A percentile compares a stretch with the other conserved stretches of the same genome.
Conservation (phyloP, 805 yeast genomes). For the Pichia thaimueangensis region DNA sequence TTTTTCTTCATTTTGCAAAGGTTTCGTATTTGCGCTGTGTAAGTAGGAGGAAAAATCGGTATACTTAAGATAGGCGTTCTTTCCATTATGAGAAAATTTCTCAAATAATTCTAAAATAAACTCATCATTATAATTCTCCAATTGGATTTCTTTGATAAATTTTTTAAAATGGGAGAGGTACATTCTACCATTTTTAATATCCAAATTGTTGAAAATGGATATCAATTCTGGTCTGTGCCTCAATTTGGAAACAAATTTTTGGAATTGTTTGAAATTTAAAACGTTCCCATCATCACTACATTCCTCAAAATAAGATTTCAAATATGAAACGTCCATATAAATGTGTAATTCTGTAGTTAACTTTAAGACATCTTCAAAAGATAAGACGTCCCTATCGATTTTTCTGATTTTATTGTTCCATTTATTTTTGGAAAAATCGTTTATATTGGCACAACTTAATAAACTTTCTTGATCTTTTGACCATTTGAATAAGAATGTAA, state of each 20-base stretch:
- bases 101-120: slow-evolving; percentile 32
- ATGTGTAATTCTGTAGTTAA: slow-evolving; percentile 66
- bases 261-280: slow-evolving; percentile 68
- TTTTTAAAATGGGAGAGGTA: slow-evolving; percentile 27
- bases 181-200: slow-evolving; percentile 19
- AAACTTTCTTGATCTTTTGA: slow-evolving; percentile 13
- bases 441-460: slow-evolving; percentile 5
- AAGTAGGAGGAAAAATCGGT: slow-evolving; percentile 28
- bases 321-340: slow-evolving; percentile 50
- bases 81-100: slow-evolving; percentile 29
- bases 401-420: slow-evolving; percentile 4
- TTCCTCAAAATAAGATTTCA: slow-evolving; percentile 44
- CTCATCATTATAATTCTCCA: not conserved
- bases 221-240: slow-evolving; percentile 60
- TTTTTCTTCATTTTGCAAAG: slow-evolving; percentile 18
- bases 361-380: slow-evolving; percentile 62
- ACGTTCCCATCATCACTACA: slow-evolving; percentile 43
- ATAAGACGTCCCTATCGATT: slow-evolving; percentile 25
- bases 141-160: slow-evolving; percentile 45
- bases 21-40: slow-evolving; percentile 28
- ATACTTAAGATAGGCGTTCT: slow-evolving; percentile 16
- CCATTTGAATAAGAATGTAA: slow-evolving; percentile 43
- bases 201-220: slow-evolving; percentile 31
- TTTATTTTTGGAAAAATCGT: slow-evolving; percentile 10
- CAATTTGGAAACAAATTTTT: slow-evolving; percentile 60